Conservation (phyloP, 2,329 filamentous ascomycete species). For the Aspergillus transmontanensis region DNA sequence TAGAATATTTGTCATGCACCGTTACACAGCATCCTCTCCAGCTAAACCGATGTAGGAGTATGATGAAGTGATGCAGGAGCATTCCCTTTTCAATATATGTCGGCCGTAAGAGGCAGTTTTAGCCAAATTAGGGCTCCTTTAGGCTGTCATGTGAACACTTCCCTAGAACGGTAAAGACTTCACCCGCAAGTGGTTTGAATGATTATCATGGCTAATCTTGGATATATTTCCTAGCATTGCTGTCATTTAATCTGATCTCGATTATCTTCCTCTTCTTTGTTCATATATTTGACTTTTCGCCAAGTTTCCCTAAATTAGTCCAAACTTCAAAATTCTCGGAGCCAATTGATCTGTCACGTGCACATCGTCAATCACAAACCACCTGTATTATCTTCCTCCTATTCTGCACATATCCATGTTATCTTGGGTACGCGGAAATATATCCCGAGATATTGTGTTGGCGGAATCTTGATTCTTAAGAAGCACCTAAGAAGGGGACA, state of each 20-base stretch:
- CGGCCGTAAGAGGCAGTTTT: not conserved
- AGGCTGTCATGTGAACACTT: not conserved
- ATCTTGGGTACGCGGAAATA: not conserved
- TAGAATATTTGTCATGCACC: not conserved
- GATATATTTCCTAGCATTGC: not conserved
- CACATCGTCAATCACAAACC: not conserved
- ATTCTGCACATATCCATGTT: not conserved
- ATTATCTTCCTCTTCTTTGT: not conserved
- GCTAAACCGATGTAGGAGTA: not conserved
- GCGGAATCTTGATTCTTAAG: not conserved
- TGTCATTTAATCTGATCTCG: not conserved
- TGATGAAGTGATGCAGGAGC: not conserved
- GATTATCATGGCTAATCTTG: not conserved
- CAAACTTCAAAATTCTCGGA: not conserved
- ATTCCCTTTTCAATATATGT: not conserved
- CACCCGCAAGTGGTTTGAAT: not conserved
- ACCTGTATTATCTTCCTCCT: not conserved
- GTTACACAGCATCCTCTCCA: not conserved
- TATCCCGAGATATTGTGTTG: not conserved
- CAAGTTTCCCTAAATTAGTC: not conserved
- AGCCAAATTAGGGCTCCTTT: not conserved
- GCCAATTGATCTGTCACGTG: not conserved
- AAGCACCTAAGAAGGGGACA: not conserved
- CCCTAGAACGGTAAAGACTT: constrained; percentile 7
- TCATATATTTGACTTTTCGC: not conserved